phyloP scores from a whole-genome alignment of 2,329 filamentous ascomycete species.

The Didymella exigua region DNA sequence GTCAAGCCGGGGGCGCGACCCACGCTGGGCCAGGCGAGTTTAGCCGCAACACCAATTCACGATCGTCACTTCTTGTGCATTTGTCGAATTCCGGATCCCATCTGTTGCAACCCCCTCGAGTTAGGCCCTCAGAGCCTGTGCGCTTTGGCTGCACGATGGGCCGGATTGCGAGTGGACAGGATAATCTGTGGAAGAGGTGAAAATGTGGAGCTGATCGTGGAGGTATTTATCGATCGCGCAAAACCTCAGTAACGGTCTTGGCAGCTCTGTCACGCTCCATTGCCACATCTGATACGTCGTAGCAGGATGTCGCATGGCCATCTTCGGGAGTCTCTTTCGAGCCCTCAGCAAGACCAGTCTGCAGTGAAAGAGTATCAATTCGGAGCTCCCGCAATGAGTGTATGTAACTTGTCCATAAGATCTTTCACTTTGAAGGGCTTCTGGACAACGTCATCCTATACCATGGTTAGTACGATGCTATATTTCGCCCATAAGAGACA shows the following conservation, averaged over 20 bases:
- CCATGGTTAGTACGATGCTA: background rate
- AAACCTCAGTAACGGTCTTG: background rate
- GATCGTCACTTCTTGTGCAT: background rate
- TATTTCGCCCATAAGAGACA: accelerated
- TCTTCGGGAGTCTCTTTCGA: background rate
- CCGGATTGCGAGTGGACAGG: too few relatives aligned
- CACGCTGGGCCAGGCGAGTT: slow-evolving; percentile 6
- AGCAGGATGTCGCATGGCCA: background rate
- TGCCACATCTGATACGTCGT: background rate
- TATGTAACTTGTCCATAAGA: slow-evolving; percentile 36
- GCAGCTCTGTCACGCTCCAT: background rate
- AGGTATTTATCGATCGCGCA: background rate
- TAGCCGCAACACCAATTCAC: slow-evolving; percentile 8
- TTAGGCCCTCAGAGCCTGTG: too few relatives aligned
- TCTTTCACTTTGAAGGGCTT: slow-evolving; percentile 45
- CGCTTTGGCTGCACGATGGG: too few relatives aligned
- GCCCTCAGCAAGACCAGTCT: too few relatives aligned
- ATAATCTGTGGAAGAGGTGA: background rate
- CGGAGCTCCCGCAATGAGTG: background rate
- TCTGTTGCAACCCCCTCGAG: too few relatives aligned
- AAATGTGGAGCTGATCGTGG: background rate
- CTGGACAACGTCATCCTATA: slow-evolving; percentile 38
- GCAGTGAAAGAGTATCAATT: background rate
- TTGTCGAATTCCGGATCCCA: too few relatives aligned
- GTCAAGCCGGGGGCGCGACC: background rate